Evolutionary conservation across 228 moss, liverwort and hornwort genomes (phyloP).

Genomic region (Sphagnum magellanicum): DNA sequence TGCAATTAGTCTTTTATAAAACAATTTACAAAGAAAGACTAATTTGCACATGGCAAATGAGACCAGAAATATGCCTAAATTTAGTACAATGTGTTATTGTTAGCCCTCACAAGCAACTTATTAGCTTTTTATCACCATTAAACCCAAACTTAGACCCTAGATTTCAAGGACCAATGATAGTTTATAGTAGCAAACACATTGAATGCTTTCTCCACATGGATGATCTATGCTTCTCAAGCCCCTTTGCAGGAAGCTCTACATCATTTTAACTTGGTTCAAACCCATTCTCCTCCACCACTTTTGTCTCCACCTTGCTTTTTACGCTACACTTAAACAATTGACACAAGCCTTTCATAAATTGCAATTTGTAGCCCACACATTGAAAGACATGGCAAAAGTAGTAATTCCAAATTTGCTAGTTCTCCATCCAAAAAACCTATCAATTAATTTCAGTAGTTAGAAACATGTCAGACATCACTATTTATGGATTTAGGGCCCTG

Average conservation of each 20-base stretch:
- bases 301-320: constrained; percentile 1
- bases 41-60: not conserved
- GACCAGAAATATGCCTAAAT: not conserved
- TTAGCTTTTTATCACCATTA: not conserved
- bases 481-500: no score
- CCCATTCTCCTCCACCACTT: constrained; percentile 1
- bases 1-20: constrained; percentile 4
- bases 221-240: constrained; percentile 58
- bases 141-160: not conserved
- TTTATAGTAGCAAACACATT: constrained; percentile 64
- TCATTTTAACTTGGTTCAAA: constrained; percentile 1
- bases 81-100: not conserved
- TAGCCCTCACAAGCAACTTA: not conserved
- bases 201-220: constrained; percentile 60
- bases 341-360: no score
- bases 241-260: constrained; percentile 9
- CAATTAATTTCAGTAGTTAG: no score
- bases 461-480: no score
- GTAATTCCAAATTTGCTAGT: no score
- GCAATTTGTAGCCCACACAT: no score
- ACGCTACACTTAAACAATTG: not conserved
- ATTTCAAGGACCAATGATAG: not conserved
- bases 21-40: not conserved
- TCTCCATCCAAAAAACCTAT: no score
- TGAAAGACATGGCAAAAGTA: no score